Conservation (phyloP, 768 basidiomycete genomes). For the Tubosaeta sp. region DNA sequence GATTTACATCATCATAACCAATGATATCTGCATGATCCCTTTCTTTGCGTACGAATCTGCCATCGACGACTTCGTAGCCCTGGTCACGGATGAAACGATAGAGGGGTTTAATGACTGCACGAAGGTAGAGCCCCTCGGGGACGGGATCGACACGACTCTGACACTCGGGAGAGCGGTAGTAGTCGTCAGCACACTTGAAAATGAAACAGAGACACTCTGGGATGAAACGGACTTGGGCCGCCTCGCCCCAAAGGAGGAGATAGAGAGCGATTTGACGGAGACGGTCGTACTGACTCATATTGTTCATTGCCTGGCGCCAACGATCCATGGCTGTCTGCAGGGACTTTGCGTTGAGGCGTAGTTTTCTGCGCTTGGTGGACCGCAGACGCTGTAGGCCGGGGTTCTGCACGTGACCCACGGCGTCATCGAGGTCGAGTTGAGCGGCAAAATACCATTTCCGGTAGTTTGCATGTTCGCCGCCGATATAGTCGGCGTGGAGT, state of each 20-base stretch:
- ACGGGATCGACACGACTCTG: slow-evolving; percentile 90
- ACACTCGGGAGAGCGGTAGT: slow-evolving; percentile 98
- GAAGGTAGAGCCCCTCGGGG: slow-evolving; percentile 92
- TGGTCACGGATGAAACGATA: slow-evolving; percentile 98
- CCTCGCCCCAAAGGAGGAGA: slow-evolving; percentile 97
- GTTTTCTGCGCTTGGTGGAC: slow-evolving; percentile 58
- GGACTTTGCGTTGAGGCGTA: slow-evolving; percentile 55
- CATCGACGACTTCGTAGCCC: slow-evolving; percentile 94
- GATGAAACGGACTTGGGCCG: slow-evolving; percentile 93
- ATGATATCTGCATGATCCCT: slow-evolving; percentile 91
- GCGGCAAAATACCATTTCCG: slow-evolving; percentile 99
- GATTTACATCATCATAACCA: slow-evolving; percentile 98
- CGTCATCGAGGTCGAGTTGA: slow-evolving; percentile 97
- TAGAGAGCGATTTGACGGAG: slow-evolving; percentile 94
- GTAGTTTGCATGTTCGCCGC: slow-evolving; percentile 97
- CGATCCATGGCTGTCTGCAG: slow-evolving; percentile 83
- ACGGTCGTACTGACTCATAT: slow-evolving; percentile 97
- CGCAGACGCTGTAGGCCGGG: slow-evolving; percentile 83
- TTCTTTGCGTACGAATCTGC: slow-evolving; percentile 91
- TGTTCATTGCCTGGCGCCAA: slow-evolving; percentile 98
- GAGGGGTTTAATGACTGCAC: slow-evolving; percentile 85
- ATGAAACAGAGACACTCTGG: slow-evolving; percentile 99
- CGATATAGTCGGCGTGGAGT: slow-evolving; percentile 97
- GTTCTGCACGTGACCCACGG: slow-evolving; percentile 88
- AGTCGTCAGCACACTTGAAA: slow-evolving; percentile 99